These are phyloP conservation scores for Globisporangium cylindrosporum DNA, from an alignment of 352 stramenopile species.

Conservation along the genomic window DNA sequence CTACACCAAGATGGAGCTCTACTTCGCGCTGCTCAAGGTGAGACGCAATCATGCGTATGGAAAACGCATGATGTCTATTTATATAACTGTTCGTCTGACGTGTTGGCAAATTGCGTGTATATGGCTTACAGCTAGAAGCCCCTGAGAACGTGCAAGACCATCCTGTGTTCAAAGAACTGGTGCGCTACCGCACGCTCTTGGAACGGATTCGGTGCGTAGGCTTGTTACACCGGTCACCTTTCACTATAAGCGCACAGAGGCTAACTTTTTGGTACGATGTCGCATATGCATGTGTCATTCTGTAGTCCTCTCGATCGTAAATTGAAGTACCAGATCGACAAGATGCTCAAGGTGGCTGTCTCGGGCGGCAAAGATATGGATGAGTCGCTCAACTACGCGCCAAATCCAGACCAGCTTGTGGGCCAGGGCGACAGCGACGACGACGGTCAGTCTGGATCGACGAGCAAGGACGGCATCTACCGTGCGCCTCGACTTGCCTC, in stretches of 20 bases:
- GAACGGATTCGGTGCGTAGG: slow-evolving; percentile 66
- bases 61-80: background rate
- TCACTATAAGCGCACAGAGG: background rate
- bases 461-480: slow-evolving; percentile 70
- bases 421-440: slow-evolving; percentile 44
- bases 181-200: slow-evolving; percentile 81
- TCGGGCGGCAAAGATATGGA: slow-evolving; percentile 70
- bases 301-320: slow-evolving; percentile 75
- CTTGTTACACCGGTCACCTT: background rate
- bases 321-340: slow-evolving; percentile 90
- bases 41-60: background rate
- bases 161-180: slow-evolving; percentile 82
- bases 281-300: background rate
- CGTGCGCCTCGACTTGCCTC: slow-evolving; percentile 68
- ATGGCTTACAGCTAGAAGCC: slow-evolving; percentile 43
- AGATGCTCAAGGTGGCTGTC: slow-evolving; percentile 86
- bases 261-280: background rate
- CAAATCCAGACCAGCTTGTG: slow-evolving; percentile 71
- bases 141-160: slow-evolving; percentile 72
- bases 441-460: slow-evolving; percentile 22
- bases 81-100: background rate
- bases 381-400: slow-evolving; percentile 76
- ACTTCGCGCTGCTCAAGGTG: slow-evolving; percentile 80
- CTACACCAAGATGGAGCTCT: slow-evolving; percentile 88
- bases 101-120: background rate